Conservation (phyloP, 2,329 filamentous ascomycete genomes). For the Trichoderma asperellum region DNA sequence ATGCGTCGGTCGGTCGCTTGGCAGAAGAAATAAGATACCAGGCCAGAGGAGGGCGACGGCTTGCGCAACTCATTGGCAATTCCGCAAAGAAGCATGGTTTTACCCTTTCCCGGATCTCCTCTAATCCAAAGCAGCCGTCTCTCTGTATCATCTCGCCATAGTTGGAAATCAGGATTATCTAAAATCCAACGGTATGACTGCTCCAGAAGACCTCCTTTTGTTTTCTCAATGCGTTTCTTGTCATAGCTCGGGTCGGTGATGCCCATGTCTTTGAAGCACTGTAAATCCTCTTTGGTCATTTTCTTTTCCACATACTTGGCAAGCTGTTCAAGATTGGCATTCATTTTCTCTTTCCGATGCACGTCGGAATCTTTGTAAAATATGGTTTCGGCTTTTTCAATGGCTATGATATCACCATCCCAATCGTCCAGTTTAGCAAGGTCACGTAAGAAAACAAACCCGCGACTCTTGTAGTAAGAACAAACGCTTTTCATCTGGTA, state of each 20-base stretch:
- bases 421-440: constrained; percentile 43
- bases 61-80: constrained; percentile 35
- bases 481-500: constrained; percentile 49
- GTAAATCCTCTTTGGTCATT: constrained; percentile 30
- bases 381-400: constrained; percentile 38
- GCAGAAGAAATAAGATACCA: constrained; percentile 47
- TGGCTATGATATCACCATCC: constrained; percentile 37
- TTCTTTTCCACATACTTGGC: constrained; percentile 24
- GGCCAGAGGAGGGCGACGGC: background rate
- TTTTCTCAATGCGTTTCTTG: constrained; percentile 42
- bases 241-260: constrained; percentile 41
- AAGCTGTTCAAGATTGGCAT: constrained; percentile 26
- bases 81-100: constrained; percentile 44
- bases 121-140: constrained; percentile 40
- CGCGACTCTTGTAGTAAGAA: constrained; percentile 41
- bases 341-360: constrained; percentile 24
- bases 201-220: constrained; percentile 41
- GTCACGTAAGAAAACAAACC: constrained; percentile 37
- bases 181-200: constrained; percentile 46
- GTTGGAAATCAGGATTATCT: constrained; percentile 35
- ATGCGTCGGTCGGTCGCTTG: constrained; percentile 44
- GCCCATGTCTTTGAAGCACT: constrained; percentile 35
- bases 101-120: constrained; percentile 45
- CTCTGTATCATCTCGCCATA: constrained; percentile 31
- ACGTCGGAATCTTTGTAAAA: constrained; percentile 29